Conservation (phyloP, 2,329 filamentous ascomycete species). For the Xylariaceae sp. region DNA sequence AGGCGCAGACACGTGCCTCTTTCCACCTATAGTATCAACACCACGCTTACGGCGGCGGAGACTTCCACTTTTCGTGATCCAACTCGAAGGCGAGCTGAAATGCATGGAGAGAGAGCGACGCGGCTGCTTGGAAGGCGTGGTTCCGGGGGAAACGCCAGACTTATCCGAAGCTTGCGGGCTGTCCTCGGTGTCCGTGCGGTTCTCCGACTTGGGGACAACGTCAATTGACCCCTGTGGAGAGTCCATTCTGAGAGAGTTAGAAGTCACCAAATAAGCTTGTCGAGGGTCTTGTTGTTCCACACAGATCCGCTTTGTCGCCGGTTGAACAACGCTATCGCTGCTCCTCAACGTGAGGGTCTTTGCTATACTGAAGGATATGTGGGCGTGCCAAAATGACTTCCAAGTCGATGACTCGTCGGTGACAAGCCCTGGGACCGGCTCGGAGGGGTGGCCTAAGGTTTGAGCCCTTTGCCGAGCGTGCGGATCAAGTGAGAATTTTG, state of each 20-base stretch:
- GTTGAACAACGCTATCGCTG: slow-evolving; percentile 33
- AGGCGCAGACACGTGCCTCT: slow-evolving; percentile 59
- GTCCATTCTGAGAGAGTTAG: slow-evolving; percentile 32
- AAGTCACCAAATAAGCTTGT: slow-evolving; percentile 43
- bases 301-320: slow-evolving; percentile 35
- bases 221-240: slow-evolving; percentile 19
- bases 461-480: slow-evolving; percentile 39
- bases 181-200: slow-evolving; percentile 21
- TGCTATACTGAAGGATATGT: slow-evolving; percentile 29
- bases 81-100: slow-evolving; percentile 58
- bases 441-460: slow-evolving; percentile 28
- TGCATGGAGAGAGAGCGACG: slow-evolving; percentile 63
- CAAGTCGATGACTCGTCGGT: slow-evolving; percentile 40
- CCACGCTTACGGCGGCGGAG: slow-evolving; percentile 58
- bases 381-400: slow-evolving; percentile 62
- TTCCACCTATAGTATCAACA: slow-evolving; percentile 43
- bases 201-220: slow-evolving; percentile 14
- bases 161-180: slow-evolving; percentile 33
- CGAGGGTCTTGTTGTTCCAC: slow-evolving; percentile 38
- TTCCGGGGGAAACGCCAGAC: slow-evolving; percentile 37
- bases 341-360: slow-evolving; percentile 30
- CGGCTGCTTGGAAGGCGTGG: slow-evolving; percentile 48
- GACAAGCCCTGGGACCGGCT: slow-evolving; percentile 9
- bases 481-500: slow-evolving; percentile 37
- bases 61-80: slow-evolving; percentile 61